Evolutionary conservation across 176 grass and related monocot genomes (phyloP), one percentile per base, ranked within the genome.

Genomic region (Lolium perenne): DNA sequence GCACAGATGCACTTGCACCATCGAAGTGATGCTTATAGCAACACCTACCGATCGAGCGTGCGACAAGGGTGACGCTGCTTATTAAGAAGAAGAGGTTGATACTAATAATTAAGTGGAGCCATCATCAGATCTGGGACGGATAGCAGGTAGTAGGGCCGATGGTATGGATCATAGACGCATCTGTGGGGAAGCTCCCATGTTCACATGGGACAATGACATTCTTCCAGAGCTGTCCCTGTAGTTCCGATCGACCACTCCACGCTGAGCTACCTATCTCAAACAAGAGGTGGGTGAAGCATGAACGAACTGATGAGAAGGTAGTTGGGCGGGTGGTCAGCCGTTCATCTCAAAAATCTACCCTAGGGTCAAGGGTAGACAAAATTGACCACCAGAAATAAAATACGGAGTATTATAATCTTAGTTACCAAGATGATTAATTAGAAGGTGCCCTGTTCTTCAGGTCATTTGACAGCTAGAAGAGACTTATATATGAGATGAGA

Each of bases 171-270:
- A 80, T 23, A 40, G 18, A 26, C 10, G 71, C 61, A 17, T 72
- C 55, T 81, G 67, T 48, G 57, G 80, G 86, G 86, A 29, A 76
- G 79, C 29, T 68, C 16, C 46, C 56, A 47, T 16, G 25, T 65
- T 57, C 70, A 61, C 84, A 82, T 45, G 65, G 57, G 87, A 89
- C 57, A 66, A 13, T 13, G 76, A 74, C 82, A 80, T 85, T 89
- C 58, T 64, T 64, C 76, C 65, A 45, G 53, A 17, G 65, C 21
- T 35, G 45, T 84, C 81, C 21, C 63, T 64, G 35, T 71, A 71
- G 38, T 3, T 58, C 40, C 40, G 9, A 51, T 66, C 51, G 6
- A 51, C 43, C 85, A 50, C 45, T 61, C 22, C 18, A 21, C 41
- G 10, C 70, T 18, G 10, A 26, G 43, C 20, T 72, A 72, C 20